A percentile compares a stretch with the other conserved stretches of the same genome.
Evolutionary conservation across 108 stramenopile genomes (phyloP).

Genomic region (Aurantiochytrium sp.): DNA sequence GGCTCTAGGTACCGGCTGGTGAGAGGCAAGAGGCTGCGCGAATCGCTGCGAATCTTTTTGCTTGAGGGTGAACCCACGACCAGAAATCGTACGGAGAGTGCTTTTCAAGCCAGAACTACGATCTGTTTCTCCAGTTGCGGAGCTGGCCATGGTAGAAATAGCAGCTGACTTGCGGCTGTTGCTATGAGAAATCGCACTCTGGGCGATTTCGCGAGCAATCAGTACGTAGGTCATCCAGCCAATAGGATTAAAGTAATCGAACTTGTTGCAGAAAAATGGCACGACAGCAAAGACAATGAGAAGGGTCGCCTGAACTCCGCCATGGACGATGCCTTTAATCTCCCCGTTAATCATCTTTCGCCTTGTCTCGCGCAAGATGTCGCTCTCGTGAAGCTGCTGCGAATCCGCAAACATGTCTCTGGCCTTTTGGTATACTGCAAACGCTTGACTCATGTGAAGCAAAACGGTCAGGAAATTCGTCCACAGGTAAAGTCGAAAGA

Average conservation of each 20-base stretch:
- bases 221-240: not conserved
- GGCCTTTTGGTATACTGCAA: not conserved
- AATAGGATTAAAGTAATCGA: not conserved
- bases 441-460: not conserved
- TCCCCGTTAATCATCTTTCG: not conserved
- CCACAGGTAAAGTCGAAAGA: not conserved
- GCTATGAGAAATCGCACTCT: not conserved
- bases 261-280: not conserved
- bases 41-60: too few species aligned
- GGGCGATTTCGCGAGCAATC: not conserved
- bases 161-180: not conserved
- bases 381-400: not conserved
- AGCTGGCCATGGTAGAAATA: too few species aligned
- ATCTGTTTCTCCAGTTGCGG: too few species aligned
- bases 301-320: not conserved
- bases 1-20: too few species aligned
- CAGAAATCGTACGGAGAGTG: too few species aligned
- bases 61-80: too few species aligned
- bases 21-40: too few species aligned
- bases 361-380: not conserved
- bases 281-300: not conserved
- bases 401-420: not conserved
- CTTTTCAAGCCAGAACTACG: too few species aligned
- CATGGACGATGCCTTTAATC: not conserved
- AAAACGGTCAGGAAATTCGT: not conserved